These are phyloP conservation scores for Pelargonium myrrhifolium DNA, from an alignment of 441 rosid species.

Conservation along the genomic window DNA sequence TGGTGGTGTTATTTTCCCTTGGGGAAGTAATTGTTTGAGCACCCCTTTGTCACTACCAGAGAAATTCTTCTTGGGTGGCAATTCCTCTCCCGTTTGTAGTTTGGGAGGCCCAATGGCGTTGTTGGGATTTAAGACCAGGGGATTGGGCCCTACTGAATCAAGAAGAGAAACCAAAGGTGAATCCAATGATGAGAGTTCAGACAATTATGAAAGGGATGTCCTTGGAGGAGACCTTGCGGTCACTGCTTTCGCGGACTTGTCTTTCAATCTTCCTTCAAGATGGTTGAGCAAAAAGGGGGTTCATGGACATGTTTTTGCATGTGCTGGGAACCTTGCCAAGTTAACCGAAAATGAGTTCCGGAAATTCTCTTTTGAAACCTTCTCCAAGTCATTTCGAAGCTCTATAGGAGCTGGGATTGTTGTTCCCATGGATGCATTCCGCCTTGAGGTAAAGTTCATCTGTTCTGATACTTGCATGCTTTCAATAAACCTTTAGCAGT, in stretches of 20 bases:
- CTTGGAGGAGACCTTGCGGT: conserved; percentile 86
- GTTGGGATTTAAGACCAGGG: conserved; percentile 77
- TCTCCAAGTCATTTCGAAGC: conserved; percentile 51
- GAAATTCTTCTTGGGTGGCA: conserved; percentile 87
- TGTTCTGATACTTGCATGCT: background rate
- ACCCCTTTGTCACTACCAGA: conserved; percentile 60
- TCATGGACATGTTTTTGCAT: conserved; percentile 74
- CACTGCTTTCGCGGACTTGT: conserved; percentile 77
- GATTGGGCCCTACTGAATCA: conserved; percentile 64
- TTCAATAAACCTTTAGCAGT: background rate
- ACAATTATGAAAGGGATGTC: conserved; percentile 51
- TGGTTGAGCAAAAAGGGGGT: conserved; percentile 79
- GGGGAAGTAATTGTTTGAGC: conserved; percentile 56
- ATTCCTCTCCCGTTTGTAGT: conserved; percentile 63
- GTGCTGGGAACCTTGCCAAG: conserved; percentile 69
- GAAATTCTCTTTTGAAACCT: conserved; percentile 43
- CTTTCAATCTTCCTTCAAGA: conserved; percentile 74
- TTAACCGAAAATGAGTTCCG: conserved; percentile 58
- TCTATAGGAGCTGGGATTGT: conserved; percentile 82
- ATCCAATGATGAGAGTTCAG: conserved; percentile 26
- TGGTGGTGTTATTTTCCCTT: conserved; percentile 64
- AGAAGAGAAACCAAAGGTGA: conserved; percentile 39
- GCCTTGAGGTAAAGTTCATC: conserved; percentile 63
- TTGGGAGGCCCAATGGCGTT: conserved; percentile 75
- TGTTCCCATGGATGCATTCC: conserved; percentile 58